Conservation (phyloP, 352 stramenopile species). For the Lagenidium giganteum region DNA sequence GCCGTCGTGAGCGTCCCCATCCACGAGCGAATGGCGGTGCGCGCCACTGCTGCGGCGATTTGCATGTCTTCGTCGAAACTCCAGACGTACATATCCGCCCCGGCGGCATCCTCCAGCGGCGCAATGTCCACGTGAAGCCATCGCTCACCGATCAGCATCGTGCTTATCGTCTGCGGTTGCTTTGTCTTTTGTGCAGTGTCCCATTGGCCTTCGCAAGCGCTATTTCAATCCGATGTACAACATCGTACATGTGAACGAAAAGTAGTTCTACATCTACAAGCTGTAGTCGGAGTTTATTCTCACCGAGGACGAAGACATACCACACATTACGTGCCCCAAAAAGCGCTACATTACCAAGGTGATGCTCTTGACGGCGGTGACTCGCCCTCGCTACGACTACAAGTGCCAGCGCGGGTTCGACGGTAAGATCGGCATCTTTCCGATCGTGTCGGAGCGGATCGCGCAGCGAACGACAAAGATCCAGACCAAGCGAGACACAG, state of each 20-base stretch:
- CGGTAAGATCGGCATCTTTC: constrained; percentile 11
- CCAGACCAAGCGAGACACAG: not conserved
- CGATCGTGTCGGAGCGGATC: not conserved
- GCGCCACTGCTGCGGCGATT: not conserved
- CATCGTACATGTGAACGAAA: constrained; percentile 18
- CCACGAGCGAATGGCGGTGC: constrained; percentile 2
- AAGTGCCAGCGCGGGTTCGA: constrained; percentile 1
- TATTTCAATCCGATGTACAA: constrained; percentile 16
- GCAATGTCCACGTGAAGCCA: constrained; percentile 1
- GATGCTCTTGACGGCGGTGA: constrained; percentile 19
- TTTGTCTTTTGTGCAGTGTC: constrained; percentile 3
- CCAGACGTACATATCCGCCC: constrained; percentile 13
- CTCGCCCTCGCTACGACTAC: constrained; percentile 9
- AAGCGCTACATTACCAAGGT: constrained; percentile 26
- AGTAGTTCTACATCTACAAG: constrained; percentile 22
- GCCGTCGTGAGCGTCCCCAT: no score
- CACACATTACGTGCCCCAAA: constrained; percentile 1
- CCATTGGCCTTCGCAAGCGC: not conserved
- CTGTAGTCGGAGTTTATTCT: constrained; percentile 9
- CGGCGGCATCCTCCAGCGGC: not conserved
- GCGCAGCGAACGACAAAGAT: constrained; percentile 8
- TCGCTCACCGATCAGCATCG: constrained; percentile 3
- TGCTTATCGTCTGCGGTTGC: constrained; percentile 1
- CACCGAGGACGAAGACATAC: constrained; percentile 5
- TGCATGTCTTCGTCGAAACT: not conserved